Conservation (phyloP, 192 early-diverging fungal genomes). For the Mortierella alpina region DNA sequence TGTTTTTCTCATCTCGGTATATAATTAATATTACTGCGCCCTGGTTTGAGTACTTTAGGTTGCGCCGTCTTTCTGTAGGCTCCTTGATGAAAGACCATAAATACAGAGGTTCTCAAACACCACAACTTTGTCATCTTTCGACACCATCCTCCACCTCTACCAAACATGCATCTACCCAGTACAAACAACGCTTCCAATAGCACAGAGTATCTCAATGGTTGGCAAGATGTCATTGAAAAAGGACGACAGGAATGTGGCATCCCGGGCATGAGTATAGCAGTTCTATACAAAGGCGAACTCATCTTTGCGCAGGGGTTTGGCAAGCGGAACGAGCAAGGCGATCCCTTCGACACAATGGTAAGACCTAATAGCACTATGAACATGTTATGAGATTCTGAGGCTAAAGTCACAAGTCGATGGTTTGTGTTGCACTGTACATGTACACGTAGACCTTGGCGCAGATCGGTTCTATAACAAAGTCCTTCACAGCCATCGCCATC, state of each 20-base stretch:
- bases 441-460: slow-evolving; percentile 7
- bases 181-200: too few species aligned
- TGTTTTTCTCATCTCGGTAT: too few species aligned
- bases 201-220: not conserved
- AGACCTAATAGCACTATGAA: not conserved
- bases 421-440: not conserved
- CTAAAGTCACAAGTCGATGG: too few species aligned
- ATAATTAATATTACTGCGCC: too few species aligned
- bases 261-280: slow-evolving; percentile 17
- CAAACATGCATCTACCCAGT: too few species aligned
- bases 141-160: too few species aligned
- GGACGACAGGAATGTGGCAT: slow-evolving; percentile 2
- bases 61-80: too few species aligned
- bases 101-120: too few species aligned
- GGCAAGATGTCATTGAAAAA: not conserved
- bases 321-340: slow-evolving; percentile 8
- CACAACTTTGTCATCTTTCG: too few species aligned
- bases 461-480: slow-evolving; percentile 15
- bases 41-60: too few species aligned
- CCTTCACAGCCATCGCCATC: slow-evolving; percentile 1
- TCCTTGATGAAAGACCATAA: too few species aligned
- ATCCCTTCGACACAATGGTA: too few species aligned
- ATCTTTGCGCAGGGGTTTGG: slow-evolving; percentile 22
- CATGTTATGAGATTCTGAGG: not conserved
- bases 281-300: slow-evolving; percentile 12